Evolutionary conservation across 306 rosid species (phyloP), one percentile per base, ranked within the genome.

Genomic region (Arachis hypogaea): DNA sequence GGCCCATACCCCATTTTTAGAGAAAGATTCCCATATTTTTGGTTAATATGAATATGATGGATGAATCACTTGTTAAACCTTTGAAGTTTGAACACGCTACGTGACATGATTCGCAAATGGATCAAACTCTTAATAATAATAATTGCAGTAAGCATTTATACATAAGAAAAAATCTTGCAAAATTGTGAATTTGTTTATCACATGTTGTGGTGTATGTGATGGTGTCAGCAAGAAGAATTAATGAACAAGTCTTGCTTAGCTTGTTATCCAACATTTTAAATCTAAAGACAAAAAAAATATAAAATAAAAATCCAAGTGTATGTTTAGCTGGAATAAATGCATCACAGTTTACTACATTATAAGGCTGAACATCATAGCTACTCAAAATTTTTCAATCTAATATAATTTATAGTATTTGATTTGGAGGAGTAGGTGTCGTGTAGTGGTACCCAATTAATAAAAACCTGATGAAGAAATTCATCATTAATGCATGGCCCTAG

Each of bases 1-100:
- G 92, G 90, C 79, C 92, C 92, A 52, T 52, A 6, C 29, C 58
- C 58, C 58, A 77, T 71, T 76, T 80, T 89, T 88, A 73, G 89
- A 22, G 22, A 22, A 22, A 22, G 22, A 22, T 22, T 22, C 22
- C 22, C 22, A 22, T 22, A 22, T 22, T 22, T 22, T 22, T 22
- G 22, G 28, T 22, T 22, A 22, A 22, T 22, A 22, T 22, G 28
- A 22, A 22, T 22, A 22, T 22, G 28, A 22, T 22, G 28, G 28
- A 22, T 22, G 28, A 22, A 22, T 22, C 28, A 22, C 28, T 22
- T 22, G 28, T 22, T 22, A 22, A 22, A 22, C 28, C 28, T 22
- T 22, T 22, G 28, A 22, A 22, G 28, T 22, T 22, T 22, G 28
- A 22, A 22, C 28, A 22, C 28, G 28, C 28, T 22, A 22, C 1